Conservation (phyloP, 225 moss, liverwort and hornwort genomes). For the Anthoceros angustus region DNA sequence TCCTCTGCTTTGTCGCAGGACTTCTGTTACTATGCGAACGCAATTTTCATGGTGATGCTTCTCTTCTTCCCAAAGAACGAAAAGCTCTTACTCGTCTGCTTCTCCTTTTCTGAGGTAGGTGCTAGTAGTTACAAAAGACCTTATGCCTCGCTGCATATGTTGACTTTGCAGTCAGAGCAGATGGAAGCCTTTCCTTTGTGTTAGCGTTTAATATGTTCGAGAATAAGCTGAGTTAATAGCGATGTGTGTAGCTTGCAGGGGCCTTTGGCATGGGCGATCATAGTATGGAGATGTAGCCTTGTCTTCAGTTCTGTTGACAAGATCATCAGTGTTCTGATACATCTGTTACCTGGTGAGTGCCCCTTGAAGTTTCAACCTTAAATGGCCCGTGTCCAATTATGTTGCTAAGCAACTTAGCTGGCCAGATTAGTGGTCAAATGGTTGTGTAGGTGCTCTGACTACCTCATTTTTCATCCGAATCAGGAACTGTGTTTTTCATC, state of each 20-base stretch:
- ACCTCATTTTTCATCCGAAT: background rate
- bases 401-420: too few relatives aligned
- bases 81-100: conserved; percentile 89
- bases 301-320: conserved; percentile 97
- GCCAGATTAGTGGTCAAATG: background rate
- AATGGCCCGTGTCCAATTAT: too few relatives aligned
- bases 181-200: background rate
- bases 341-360: conserved; percentile 71
- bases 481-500: conserved; percentile 93
- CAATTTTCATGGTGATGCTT: conserved; percentile 84
- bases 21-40: conserved; percentile 96
- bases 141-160: background rate
- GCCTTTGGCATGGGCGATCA: conserved; percentile 95
- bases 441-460: conserved; percentile 1
- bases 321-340: conserved; percentile 88
- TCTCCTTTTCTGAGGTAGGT: conserved; percentile 87
- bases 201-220: background rate
- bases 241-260: conserved; percentile 4
- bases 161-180: background rate
- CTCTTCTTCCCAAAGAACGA: conserved; percentile 72
- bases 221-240: background rate
- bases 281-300: conserved; percentile 99
- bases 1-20: conserved; percentile 36
- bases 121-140: background rate
- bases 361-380: too few relatives aligned